Evolutionary conservation across 345 rosid species (phyloP), one percentile per base, ranked within the genome.

Genomic region (Moricandia moricandioides): DNA sequence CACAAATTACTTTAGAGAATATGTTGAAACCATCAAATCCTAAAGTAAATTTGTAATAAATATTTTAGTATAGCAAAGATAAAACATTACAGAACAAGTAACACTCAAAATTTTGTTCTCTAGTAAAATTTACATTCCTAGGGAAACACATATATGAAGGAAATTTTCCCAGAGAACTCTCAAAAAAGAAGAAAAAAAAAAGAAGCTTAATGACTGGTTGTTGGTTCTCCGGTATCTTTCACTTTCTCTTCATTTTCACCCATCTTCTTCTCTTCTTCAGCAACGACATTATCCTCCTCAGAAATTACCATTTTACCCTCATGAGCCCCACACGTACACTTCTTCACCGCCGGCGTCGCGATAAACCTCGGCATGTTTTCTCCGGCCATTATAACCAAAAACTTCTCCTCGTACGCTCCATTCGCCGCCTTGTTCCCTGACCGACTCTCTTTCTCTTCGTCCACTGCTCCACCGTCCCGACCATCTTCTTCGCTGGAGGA

Each of bases 301-400:
- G 60, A 21, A 62, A 51, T 26, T 14, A 78, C 74, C 35, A 49
- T 49, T 33, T 72, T 66, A 2, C 74, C 81, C 66, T 51, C 81
- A 27, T 74, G 78, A 51, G 58, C 83, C 24, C 82, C 84, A 8
- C 84, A 80, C 17, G 80, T 70, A 34, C 81, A 73, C 67, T 57
- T 81, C 71, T 70, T 83, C 62, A 81, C 69, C 51, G 85, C 76
- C 16, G 89, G 96, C 2, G 96, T 90, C 4, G 96, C 96, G 24
- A 90, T 69, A 68, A 74, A 90, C 71, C 86, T 90, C 2, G 93
- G 96, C 43, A 83, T 84, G 43, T 78, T 79, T 1, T 90, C 79
- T n/a, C 96, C 96, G 1, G 96, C 93, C 91, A 90, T 82, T 56
- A 90, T 88, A 11, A 90, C 96, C 21, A 85, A 39, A 69, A 87